Conservation (phyloP, 2,329 filamentous ascomycete genomes). For the Monosporascus cannonballus region DNA sequence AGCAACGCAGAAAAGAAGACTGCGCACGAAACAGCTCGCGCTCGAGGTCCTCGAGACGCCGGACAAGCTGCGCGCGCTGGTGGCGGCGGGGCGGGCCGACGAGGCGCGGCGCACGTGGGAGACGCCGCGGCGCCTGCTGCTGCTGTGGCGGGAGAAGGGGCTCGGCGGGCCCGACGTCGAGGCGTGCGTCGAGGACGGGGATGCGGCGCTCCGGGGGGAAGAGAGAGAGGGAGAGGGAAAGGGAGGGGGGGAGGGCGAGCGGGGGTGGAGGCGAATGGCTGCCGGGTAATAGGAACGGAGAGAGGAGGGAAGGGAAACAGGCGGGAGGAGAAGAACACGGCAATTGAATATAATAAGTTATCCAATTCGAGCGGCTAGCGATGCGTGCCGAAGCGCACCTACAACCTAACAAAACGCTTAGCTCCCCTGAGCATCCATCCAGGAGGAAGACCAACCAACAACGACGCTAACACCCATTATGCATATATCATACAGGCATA, state of each 20-base stretch:
- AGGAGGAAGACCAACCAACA: too few species aligned
- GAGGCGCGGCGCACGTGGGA: constrained; percentile 56
- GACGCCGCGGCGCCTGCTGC: constrained; percentile 44
- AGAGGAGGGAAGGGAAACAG: not conserved
- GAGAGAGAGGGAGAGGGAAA: not conserved
- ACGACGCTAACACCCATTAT: too few species aligned
- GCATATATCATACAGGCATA: too few species aligned
- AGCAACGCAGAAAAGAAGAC: constrained; percentile 24
- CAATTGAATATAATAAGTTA: too few species aligned
- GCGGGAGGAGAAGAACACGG: too few species aligned
- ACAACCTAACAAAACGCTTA: too few species aligned
- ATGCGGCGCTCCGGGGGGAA: constrained; percentile 37
- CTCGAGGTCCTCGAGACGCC: constrained; percentile 57
- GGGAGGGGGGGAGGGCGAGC: not conserved
- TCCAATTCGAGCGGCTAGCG: too few species aligned
- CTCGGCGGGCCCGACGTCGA: constrained; percentile 49
- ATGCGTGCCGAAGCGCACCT: too few species aligned
- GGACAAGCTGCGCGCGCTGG: constrained; percentile 49
- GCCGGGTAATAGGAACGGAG: not conserved
- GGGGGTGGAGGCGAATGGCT: not conserved
- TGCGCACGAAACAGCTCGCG: constrained; percentile 49
- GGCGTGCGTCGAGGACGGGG: constrained; percentile 48
- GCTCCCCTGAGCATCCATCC: too few species aligned
- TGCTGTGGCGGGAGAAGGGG: constrained; percentile 48
- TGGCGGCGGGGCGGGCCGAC: constrained; percentile 52